Base-by-base conservation (phyloP, 352 stramenopile species). In the Phytopythium chamaehyphon region DNA sequence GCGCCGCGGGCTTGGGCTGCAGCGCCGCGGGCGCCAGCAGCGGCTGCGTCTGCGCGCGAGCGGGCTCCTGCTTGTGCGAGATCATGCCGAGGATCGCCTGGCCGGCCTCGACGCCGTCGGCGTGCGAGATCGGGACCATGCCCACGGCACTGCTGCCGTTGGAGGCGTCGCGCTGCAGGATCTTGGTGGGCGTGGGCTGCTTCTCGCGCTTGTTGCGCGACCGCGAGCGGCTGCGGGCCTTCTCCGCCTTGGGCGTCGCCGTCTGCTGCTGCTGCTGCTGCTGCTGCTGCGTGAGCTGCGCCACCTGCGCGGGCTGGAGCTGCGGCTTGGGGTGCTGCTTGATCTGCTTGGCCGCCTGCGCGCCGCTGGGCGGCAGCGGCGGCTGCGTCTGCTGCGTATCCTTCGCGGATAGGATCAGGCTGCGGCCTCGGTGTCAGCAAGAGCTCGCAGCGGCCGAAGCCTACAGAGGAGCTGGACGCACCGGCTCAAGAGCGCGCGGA, bases 1-100 rank as follows among this genome's bases (percentile, higher is more conserved):
- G 46, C 16, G 53, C 44, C 54, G 53, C 45, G 5, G 45, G 15
- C 10, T 28, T 15, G n/a, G 45, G 45, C 28, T 33, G 71, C 66
- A 90, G 75, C 57, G 89, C 78, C 66, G 92, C 92, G 73, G 59
- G 88, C 42, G 91, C 76, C 40, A 28, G 28, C 28, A 33, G 28
- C 28, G 28, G 28, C 28, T 33, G 28, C 28, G 28, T 33, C 5
- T 33, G 28, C 28, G 28, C 28, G 28, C 28, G 40, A 55, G 59
- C 56, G 18, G 36, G 51, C 24, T 24, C 43, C 39, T 54, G 64
- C 45, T 67, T 75, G 44, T 84, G 69, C 36, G 75, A 73, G 47
- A 94, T 83, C 81, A 94, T 92, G 18, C 77, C 81, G 45, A 94
- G 70, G 54, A 94, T 94, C 28, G 80, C 73, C 43, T 91, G 82